Conservation (phyloP, 2,329 filamentous ascomycete genomes). For the Aspergillus ochraceoroseus region DNA sequence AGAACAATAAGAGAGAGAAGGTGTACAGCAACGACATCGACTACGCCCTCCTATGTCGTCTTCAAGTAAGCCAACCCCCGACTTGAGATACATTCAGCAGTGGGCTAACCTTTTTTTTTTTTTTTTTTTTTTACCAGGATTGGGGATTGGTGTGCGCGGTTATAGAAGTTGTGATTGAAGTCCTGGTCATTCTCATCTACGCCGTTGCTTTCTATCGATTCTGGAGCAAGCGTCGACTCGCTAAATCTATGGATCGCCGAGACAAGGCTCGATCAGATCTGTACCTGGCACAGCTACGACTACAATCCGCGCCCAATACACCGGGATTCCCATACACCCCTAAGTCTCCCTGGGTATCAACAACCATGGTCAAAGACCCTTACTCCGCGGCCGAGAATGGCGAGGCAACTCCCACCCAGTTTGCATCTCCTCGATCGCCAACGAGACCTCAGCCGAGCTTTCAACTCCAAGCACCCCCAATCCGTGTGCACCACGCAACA, state of each 20-base stretch:
- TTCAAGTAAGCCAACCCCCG: constrained; percentile 56
- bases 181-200: constrained; percentile 88
- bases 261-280: constrained; percentile 92
- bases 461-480: constrained; percentile 78
- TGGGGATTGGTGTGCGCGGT: constrained; percentile 96
- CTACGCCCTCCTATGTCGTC: constrained; percentile 85
- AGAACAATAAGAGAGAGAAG: constrained; percentile 73
- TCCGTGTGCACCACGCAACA: constrained; percentile 70
- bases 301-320: constrained; percentile 90
- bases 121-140: constrained; percentile 57
- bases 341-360: constrained; percentile 44
- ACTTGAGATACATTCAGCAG: too few species aligned
- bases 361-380: constrained; percentile 39
- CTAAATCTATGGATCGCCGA: constrained; percentile 93
- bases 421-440: constrained; percentile 60
- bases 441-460: constrained; percentile 61
- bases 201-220: constrained; percentile 94
- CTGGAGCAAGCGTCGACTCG: constrained; percentile 90
- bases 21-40: constrained; percentile 76
- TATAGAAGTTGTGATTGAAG: constrained; percentile 90
- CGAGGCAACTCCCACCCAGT: constrained; percentile 47
- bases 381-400: constrained; percentile 52
- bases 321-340: constrained; percentile 75
- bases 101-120: constrained; percentile 3
- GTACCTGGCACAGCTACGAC: constrained; percentile 79